Conservation (phyloP, 2,329 filamentous ascomycete genomes). For the Colletotrichum sp. region DNA sequence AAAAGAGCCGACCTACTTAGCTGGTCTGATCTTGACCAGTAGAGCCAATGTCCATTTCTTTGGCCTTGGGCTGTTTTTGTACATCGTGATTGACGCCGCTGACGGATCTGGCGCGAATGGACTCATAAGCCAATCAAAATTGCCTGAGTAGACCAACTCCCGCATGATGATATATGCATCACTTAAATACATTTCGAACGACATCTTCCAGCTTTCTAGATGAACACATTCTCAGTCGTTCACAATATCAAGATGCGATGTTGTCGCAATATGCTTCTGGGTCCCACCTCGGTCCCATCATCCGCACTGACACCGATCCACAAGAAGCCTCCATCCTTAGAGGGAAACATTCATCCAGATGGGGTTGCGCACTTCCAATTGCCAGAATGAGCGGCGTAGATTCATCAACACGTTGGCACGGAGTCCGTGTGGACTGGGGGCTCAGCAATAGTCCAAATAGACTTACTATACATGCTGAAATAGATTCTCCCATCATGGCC, state of each 20-base stretch:
- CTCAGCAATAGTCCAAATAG: neutral
- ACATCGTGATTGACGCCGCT: neutral
- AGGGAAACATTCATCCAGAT: neutral
- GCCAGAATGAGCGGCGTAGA: neutral
- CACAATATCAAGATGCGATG: neutral
- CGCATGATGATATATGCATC: neutral
- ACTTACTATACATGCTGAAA: neutral
- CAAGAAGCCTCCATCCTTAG: neutral
- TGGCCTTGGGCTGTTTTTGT: neutral
- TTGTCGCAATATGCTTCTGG: neutral
- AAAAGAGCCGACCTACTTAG: neutral
- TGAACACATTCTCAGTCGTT: neutral
- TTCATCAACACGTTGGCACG: neutral
- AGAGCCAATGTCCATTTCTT: neutral
- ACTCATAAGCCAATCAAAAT: neutral
- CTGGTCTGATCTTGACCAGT: neutral
- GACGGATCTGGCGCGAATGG: neutral
- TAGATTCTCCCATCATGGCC: neutral
- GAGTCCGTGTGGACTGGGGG: neutral
- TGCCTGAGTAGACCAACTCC: neutral
- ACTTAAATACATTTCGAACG: neutral
- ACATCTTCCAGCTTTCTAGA: neutral
- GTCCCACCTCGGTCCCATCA: neutral
- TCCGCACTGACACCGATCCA: neutral
- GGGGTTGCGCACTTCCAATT: neutral